These are phyloP conservation scores for Fusarium mundagurra DNA, from an alignment of 2,329 filamentous ascomycete genomes.

Conservation along the genomic window DNA sequence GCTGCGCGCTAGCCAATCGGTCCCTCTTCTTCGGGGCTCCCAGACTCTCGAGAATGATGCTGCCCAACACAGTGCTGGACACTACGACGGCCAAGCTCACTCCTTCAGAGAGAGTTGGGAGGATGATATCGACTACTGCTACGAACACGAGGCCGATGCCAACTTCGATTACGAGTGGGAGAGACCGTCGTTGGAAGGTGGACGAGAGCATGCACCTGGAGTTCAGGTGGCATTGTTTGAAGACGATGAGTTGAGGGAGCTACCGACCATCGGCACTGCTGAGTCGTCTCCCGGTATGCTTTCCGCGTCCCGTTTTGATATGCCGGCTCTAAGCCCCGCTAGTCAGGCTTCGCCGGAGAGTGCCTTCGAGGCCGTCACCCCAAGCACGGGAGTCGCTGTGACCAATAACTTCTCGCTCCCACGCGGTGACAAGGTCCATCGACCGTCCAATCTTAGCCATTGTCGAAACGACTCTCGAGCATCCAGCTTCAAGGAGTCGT, in stretches of 20 bases:
- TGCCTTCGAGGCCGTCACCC: slow-evolving; percentile 57
- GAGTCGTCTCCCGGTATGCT: slow-evolving; percentile 44
- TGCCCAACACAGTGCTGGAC: slow-evolving; percentile 43
- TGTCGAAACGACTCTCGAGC: slow-evolving; percentile 57
- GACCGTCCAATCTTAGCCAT: slow-evolving; percentile 45
- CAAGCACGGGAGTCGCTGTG: slow-evolving; percentile 48
- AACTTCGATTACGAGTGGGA: slow-evolving; percentile 75
- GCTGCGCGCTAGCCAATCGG: slow-evolving; percentile 64
- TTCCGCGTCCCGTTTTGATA: slow-evolving; percentile 48
- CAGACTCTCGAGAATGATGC: slow-evolving; percentile 54
- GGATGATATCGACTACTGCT: slow-evolving; percentile 76
- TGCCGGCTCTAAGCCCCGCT: slow-evolving; percentile 60
- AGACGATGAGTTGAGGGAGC: slow-evolving; percentile 39
- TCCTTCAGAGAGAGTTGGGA: slow-evolving; percentile 67
- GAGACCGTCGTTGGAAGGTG: slow-evolving; percentile 61
- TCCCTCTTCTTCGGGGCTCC: slow-evolving; percentile 62
- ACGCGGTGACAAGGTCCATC: slow-evolving; percentile 49
- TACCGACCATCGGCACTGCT: slow-evolving; percentile 24
- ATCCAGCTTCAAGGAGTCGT: slow-evolving; percentile 67
- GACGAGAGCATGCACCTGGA: slow-evolving; percentile 37
- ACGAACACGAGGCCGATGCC: slow-evolving; percentile 74
- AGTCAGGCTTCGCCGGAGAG: slow-evolving; percentile 56
- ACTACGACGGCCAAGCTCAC: slow-evolving; percentile 39
- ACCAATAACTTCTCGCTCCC: slow-evolving; percentile 65
- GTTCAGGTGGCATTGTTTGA: slow-evolving; percentile 38